Evolutionary conservation across 208 protist species (phyloP).

Genomic region (Leishmania guyanensis): DNA sequence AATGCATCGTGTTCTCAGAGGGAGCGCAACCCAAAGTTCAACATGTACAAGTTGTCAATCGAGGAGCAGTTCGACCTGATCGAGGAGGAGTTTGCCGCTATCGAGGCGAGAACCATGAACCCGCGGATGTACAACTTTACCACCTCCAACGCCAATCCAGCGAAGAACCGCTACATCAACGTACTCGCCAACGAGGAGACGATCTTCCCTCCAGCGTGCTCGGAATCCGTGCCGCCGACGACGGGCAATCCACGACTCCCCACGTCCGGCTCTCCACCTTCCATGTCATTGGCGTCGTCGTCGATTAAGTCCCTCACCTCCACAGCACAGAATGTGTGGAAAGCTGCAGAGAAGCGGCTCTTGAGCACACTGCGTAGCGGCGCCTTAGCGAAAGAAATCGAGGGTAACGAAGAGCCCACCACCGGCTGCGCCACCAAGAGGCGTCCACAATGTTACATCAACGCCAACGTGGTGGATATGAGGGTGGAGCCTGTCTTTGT

Average conservation of each 20-base stretch:
- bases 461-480: constrained; percentile 50
- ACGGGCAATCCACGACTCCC: not conserved
- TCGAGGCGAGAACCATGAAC: constrained; percentile 53
- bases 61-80: constrained; percentile 44
- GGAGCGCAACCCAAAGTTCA: constrained; percentile 36
- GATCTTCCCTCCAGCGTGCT: constrained; percentile 50
- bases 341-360: constrained; percentile 8
- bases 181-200: constrained; percentile 81
- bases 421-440: constrained; percentile 3
- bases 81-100: constrained; percentile 45
- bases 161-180: constrained; percentile 81
- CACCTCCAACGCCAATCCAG: constrained; percentile 42
- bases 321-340: not conserved
- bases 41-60: constrained; percentile 33
- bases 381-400: not conserved
- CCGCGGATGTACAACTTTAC: constrained; percentile 60
- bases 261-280: not conserved
- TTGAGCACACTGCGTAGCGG: constrained; percentile 15
- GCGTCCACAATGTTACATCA: constrained; percentile 53
- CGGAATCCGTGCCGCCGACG: not conserved
- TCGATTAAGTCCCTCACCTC: not conserved
- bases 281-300: not conserved
- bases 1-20: not conserved
- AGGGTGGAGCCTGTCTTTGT: constrained; percentile 60
- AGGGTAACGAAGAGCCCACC: constrained; percentile 3